Conservation (phyloP, 2,329 filamentous ascomycete genomes). For the Nemania sp. region DNA sequence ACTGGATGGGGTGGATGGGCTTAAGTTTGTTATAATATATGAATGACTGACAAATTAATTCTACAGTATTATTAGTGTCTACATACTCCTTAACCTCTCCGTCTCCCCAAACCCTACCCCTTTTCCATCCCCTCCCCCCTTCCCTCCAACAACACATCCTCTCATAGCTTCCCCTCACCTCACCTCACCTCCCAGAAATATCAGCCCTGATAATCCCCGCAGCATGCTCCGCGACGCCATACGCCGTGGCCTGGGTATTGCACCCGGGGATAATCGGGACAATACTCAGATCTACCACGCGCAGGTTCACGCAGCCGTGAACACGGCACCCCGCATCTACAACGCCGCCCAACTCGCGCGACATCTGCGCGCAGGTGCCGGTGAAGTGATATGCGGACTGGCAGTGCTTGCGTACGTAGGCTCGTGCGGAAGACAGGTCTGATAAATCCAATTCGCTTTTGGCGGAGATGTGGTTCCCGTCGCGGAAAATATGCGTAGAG, state of each 20-base stretch:
- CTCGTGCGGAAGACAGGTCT: constrained; percentile 1
- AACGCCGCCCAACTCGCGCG: constrained; percentile 23
- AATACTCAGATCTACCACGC: constrained; percentile 21
- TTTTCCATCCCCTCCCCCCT: no score
- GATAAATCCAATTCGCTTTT: not conserved
- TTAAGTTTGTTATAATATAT: not conserved
- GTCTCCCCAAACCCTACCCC: no score
- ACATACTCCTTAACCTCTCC: no score
- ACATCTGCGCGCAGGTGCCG: constrained; percentile 21
- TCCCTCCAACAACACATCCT: no score
- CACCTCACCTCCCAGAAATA: no score
- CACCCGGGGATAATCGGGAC: constrained; percentile 18
- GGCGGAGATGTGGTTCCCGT: not conserved
- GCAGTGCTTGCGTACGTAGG: not conserved
- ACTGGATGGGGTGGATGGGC: not conserved
- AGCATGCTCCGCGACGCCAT: constrained; percentile 23
- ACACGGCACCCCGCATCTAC: constrained; percentile 19
- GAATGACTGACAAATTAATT: no score
- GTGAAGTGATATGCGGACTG: constrained; percentile 14
- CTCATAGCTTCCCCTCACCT: no score
- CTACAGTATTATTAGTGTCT: no score
- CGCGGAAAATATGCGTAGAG: no score
- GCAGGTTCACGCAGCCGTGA: constrained; percentile 19
- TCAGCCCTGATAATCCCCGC: constrained; percentile 21
- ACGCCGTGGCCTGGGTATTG: constrained; percentile 24